phyloP scores from a whole-genome alignment of 164 flowering plant genomes.

The Annona cherimola region DNA sequence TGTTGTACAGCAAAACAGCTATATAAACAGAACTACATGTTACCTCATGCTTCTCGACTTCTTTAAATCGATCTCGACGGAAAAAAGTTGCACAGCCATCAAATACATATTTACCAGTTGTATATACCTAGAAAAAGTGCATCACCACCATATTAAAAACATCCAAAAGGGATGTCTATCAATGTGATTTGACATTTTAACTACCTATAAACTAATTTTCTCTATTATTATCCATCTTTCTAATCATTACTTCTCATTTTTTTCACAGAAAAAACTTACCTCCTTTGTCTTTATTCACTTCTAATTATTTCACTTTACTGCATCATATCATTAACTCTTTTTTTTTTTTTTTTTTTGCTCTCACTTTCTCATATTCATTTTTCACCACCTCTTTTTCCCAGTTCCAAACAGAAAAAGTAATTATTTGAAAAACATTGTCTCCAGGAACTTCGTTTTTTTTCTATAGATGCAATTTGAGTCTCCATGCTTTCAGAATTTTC shows the following conservation, averaged over 20 bases:
- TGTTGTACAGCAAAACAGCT: not conserved
- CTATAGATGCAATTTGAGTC: not conserved
- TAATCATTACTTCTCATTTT: too few relatives aligned
- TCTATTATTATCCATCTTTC: too few relatives aligned
- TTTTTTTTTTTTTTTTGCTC: too few relatives aligned
- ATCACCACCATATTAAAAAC: not conserved
- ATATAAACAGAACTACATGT: not conserved
- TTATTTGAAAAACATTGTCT: not conserved
- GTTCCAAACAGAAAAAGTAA: not conserved
- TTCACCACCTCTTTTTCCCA: too few relatives aligned
- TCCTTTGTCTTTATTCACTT: too few relatives aligned
- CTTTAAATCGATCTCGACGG: conserved; percentile 29
- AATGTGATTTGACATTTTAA: too few relatives aligned
- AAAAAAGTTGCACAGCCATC: conserved; percentile 61
- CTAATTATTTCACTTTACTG: too few relatives aligned
- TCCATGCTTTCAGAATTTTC: not conserved
- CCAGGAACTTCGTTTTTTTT: not conserved
- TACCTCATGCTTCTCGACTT: conserved; percentile 38
- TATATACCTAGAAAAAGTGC: conserved; percentile 28
- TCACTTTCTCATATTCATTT: too few relatives aligned
- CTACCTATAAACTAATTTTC: too few relatives aligned
- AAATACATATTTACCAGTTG: conserved; percentile 5
- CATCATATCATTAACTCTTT: too few relatives aligned
- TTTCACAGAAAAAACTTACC: too few relatives aligned
- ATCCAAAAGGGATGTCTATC: too few relatives aligned